Percentiles rank a stretch among this genome's conserved stretches.
These are phyloP conservation scores for Scheffersomyces ergatensis DNA, from an alignment of 805 yeast genomes.

Conservation along the genomic window DNA sequence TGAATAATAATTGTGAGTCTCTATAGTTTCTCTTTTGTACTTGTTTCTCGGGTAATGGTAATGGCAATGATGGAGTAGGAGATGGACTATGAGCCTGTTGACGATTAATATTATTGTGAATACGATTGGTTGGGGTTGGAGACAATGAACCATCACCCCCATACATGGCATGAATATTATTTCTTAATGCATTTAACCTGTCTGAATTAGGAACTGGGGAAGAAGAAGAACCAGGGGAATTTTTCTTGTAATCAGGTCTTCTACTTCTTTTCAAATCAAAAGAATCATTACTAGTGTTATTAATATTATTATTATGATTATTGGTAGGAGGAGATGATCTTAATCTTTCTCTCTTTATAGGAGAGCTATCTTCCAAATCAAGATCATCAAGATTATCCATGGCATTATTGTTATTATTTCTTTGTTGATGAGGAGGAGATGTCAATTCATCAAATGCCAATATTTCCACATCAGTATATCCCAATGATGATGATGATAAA, in stretches of 20 bases:
- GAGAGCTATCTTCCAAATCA: not conserved
- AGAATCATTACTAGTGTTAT: conserved; percentile 10
- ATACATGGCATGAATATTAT: conserved; percentile 7
- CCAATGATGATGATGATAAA: conserved; percentile 66
- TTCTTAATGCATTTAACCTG: conserved; percentile 18
- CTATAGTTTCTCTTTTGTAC: conserved; percentile 6
- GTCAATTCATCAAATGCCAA: conserved; percentile 36
- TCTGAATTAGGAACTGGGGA: conserved; percentile 13
- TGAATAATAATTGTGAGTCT: conserved; percentile 32
- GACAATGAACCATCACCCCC: conserved; percentile 2
- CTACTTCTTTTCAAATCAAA: conserved; percentile 37
- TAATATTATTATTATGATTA: conserved; percentile 2
- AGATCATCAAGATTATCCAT: conserved; percentile 2
- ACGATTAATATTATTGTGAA: not conserved
- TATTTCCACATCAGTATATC: conserved; percentile 51
- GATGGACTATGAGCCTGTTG: not conserved
- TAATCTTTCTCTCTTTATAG: conserved; percentile 15
- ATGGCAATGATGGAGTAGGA: not conserved
- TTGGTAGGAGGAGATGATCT: not conserved
- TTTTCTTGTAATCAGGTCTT: conserved; percentile 38
- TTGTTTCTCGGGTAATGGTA: conserved; percentile 3
- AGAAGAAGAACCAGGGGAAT: conserved; percentile 9
- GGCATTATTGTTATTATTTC: not conserved
- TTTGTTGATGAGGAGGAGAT: conserved; percentile 14
- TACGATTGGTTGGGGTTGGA: conserved; percentile 3